Percentiles rank a stretch among this genome's conserved stretches.
These are phyloP conservation scores for Cladophialophora bantiana DNA, from an alignment of 2,329 filamentous ascomycete species.

Conservation along the genomic window DNA sequence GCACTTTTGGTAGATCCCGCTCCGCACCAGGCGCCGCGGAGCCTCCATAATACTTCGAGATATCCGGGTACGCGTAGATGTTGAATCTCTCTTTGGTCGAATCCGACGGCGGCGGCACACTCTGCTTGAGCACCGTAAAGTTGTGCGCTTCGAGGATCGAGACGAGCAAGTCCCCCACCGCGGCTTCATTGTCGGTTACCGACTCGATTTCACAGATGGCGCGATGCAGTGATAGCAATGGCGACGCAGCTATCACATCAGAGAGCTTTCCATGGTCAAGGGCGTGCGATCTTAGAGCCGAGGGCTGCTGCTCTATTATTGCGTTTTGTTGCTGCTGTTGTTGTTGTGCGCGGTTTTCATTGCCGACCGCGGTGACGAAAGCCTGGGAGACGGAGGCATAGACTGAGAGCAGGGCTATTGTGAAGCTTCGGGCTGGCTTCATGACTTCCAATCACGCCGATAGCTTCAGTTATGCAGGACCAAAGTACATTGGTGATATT, in stretches of 20 bases:
- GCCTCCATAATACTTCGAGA: slow-evolving; percentile 34
- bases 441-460: slow-evolving; percentile 12
- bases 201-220: slow-evolving; percentile 77
- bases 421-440: slow-evolving; percentile 22
- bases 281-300: not conserved
- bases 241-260: slow-evolving; percentile 50
- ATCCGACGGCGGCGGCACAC: slow-evolving; percentile 43
- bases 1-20: slow-evolving; percentile 43
- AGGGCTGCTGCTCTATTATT: slow-evolving; percentile 1
- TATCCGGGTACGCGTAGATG: slow-evolving; percentile 70
- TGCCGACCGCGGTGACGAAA: slow-evolving; percentile 1
- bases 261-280: slow-evolving; percentile 40
- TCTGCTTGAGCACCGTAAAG: slow-evolving; percentile 69
- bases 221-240: slow-evolving; percentile 75
- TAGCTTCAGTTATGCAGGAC: not conserved
- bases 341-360: not conserved
- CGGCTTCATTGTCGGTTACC: slow-evolving; percentile 71
- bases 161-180: slow-evolving; percentile 72
- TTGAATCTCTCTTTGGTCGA: slow-evolving; percentile 68
- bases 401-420: slow-evolving; percentile 11
- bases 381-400: slow-evolving; percentile 7
- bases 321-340: slow-evolving; percentile 3
- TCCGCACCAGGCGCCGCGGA: slow-evolving; percentile 18
- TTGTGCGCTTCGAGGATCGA: slow-evolving; percentile 67
- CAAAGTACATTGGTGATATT: not conserved